Percentiles rank a stretch among this genome's conserved stretches.
Conservation (phyloP, 2,329 filamentous ascomycete genomes). For the Macroventuria anomochaeta region DNA sequence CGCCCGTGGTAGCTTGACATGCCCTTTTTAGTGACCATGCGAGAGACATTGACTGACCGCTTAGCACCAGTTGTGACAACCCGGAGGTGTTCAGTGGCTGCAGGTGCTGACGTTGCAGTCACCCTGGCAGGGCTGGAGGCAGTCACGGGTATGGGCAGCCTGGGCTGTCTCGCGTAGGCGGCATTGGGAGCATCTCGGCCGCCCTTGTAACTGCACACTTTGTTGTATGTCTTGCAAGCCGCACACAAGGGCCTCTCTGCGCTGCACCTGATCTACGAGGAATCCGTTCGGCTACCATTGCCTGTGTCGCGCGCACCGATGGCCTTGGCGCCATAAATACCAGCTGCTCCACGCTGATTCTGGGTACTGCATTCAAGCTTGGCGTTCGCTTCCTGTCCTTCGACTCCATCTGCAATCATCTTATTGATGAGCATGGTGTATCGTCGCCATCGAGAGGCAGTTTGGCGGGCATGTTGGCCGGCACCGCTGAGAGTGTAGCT, state of each 20-base stretch:
- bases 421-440: constrained; percentile 38
- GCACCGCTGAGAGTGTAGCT: constrained; percentile 35
- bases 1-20: constrained; percentile 57
- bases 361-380: constrained; percentile 43
- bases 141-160: neutral
- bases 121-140: neutral
- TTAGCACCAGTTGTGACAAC: neutral
- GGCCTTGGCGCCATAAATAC: constrained; percentile 43
- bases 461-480: constrained; percentile 38
- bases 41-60: constrained; percentile 32
- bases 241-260: constrained; percentile 54
- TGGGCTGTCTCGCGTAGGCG: constrained; percentile 2
- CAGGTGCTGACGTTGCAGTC: neutral
- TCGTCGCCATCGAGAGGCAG: constrained; percentile 35
- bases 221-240: constrained; percentile 55
- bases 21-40: constrained; percentile 50
- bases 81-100: neutral
- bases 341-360: constrained; percentile 38
- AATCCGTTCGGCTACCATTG: constrained; percentile 35
- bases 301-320: constrained; percentile 27
- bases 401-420: constrained; percentile 36
- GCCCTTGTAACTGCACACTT: constrained; percentile 52
- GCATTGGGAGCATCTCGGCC: constrained; percentile 26
- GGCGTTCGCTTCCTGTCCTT: constrained; percentile 44
- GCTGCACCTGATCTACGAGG: constrained; percentile 56